Base-by-base conservation (phyloP, 2,329 filamentous ascomycete genomes). In the Penicillium sp. region DNA sequence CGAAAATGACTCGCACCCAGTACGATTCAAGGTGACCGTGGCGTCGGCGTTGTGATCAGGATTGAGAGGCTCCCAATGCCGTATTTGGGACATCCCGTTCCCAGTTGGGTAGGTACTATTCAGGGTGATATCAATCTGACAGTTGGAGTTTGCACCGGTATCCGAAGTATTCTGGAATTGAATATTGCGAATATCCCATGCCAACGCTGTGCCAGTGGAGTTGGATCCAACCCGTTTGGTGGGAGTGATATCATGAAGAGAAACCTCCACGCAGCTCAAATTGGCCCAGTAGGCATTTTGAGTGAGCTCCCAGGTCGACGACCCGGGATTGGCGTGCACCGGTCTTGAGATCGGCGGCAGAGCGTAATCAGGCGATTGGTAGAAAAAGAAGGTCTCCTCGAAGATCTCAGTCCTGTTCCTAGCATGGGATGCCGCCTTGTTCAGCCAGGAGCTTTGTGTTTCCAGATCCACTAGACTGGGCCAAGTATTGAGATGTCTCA, bases 221-320 rank as follows among this genome's bases (percentile, higher is more conserved):
- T 38, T 38, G 6, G 14, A 8, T 16, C n/a, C 16, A 10, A 8
- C 0, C n/a, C n/a, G 8, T 1, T 38, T 16, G 16, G 13, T 20
- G 1, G 46, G n/a, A 24, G 45, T 13, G 33, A 46, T 6, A 7
- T 44, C 16, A 16, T 20, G 3, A 5, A 53, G 11, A 9, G 20
- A 10, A 5, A n/a, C 18, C 7, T 48, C 20, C 2, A 39, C 14
- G 22, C 59, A 63, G 5, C 16, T 54, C 9, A 59, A 5, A n/a
- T 62, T 46, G 3, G 59, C 42, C 61, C 61, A 63, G 22, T 62
- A 61, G 2, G 58, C 46, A 4, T 48, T 44, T 46, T 62, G 55
- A 18, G 51, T 55, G 14, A 63, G 30, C n/a, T 20, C 24, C 33
- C 54, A 44, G 4, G 39, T 51, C 5, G 49, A 44, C 5, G 36